phyloP scores from a whole-genome alignment of 2,329 filamentous ascomycete species.

The Colletotrichum sublineola region DNA sequence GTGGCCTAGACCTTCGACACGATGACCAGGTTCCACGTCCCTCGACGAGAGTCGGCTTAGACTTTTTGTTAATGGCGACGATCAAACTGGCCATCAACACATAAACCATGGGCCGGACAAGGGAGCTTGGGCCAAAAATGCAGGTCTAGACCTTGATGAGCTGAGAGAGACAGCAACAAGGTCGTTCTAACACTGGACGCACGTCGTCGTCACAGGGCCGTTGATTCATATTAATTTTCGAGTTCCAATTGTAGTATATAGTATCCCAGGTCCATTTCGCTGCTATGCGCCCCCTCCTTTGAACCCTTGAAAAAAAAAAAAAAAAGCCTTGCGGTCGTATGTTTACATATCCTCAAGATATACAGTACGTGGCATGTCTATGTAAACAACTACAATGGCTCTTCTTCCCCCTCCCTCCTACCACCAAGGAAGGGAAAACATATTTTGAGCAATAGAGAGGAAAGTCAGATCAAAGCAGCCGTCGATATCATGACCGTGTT shows the following conservation, averaged over 20 bases:
- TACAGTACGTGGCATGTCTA: constrained; percentile 8
- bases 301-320: not conserved
- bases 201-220: not conserved
- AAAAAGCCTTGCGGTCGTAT: constrained; percentile 3
- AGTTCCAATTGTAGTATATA: constrained; percentile 14
- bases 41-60: not conserved
- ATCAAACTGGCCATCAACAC: not conserved
- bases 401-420: not conserved
- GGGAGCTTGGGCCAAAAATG: not conserved
- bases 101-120: not conserved
- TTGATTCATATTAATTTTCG: constrained; percentile 8
- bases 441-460: not conserved
- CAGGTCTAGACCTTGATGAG: not conserved
- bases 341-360: not conserved
- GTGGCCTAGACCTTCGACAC: not conserved
- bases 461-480: constrained; percentile 25
- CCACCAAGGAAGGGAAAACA: constrained; percentile 9
- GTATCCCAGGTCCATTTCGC: constrained; percentile 11
- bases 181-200: not conserved
- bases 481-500: constrained; percentile 37
- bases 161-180: not conserved
- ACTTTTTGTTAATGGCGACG: not conserved
- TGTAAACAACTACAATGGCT: constrained; percentile 14
- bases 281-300: constrained; percentile 8
- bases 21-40: not conserved